phyloP scores from a whole-genome alignment of 176 grass and related monocot species.

The Carex myosuroides region DNA sequence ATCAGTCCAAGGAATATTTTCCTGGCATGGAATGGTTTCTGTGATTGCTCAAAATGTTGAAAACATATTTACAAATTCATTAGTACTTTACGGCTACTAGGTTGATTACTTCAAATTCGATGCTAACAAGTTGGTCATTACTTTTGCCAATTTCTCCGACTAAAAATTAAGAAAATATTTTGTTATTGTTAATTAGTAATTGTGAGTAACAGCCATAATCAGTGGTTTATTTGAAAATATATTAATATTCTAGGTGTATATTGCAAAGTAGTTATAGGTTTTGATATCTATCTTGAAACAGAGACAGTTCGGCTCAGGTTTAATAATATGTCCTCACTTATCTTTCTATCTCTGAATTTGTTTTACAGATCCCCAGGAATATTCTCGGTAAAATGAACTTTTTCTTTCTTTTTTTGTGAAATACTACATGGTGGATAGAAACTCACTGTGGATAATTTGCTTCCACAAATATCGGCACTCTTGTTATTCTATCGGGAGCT shows the following conservation, averaged over 20 bases:
- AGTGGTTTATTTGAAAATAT: not conserved
- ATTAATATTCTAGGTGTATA: not conserved
- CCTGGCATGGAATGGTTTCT: not conserved
- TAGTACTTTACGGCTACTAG: not conserved
- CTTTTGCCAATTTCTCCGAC: too few species aligned
- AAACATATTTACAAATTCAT: not conserved
- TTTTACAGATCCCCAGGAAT: not conserved
- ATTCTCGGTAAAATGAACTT: not conserved
- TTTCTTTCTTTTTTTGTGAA: not conserved
- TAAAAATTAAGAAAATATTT: too few species aligned
- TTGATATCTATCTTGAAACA: not conserved
- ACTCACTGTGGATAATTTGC: not conserved
- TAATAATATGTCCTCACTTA: not conserved
- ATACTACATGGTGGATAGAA: not conserved
- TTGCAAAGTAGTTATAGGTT: not conserved
- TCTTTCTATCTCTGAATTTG: not conserved
- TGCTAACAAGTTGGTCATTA: too few species aligned
- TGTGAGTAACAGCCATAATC: not conserved
- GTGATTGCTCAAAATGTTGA: not conserved
- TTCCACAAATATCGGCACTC: not conserved
- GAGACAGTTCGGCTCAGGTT: not conserved
- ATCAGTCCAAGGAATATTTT: not conserved
- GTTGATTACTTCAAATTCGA: not conserved
- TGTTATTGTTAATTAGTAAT: too few species aligned
- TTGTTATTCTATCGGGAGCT: not conserved